Evolutionary conservation across 805 yeast species (phyloP).

Genomic region (Ogataea angusta): DNA sequence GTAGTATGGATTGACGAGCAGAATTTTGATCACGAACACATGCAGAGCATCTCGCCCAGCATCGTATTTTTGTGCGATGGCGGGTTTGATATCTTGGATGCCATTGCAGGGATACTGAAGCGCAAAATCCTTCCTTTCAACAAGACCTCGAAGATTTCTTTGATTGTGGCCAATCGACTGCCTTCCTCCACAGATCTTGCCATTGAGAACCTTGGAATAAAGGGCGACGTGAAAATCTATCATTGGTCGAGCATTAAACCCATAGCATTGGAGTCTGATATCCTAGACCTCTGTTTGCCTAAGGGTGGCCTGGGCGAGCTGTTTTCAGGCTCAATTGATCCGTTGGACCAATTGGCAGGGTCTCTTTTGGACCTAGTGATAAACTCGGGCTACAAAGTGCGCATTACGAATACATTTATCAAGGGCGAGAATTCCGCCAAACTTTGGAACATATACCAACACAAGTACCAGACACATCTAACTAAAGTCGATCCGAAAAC

Average conservation of each 20-base stretch:
- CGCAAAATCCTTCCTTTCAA: slow-evolving; percentile 18
- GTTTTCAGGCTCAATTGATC: slow-evolving; percentile 44
- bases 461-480: slow-evolving; percentile 28
- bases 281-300: slow-evolving; percentile 40
- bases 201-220: slow-evolving; percentile 26
- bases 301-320: slow-evolving; percentile 38
- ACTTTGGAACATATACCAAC: slow-evolving; percentile 43
- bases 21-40: slow-evolving; percentile 17
- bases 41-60: slow-evolving; percentile 18
- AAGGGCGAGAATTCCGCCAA: slow-evolving; percentile 57
- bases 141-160: slow-evolving; percentile 16
- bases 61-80: slow-evolving; percentile 26
- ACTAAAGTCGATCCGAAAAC: slow-evolving; percentile 33
- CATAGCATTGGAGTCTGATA: slow-evolving; percentile 35
- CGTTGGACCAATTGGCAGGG: slow-evolving; percentile 46
- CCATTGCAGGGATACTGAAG: slow-evolving; percentile 13
- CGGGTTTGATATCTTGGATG: slow-evolving; percentile 9
- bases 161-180: slow-evolving; percentile 12
- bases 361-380: slow-evolving; percentile 45
- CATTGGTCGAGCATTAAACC: slow-evolving; percentile 24
- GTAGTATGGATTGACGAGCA: slow-evolving; percentile 31
- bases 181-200: slow-evolving; percentile 16
- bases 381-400: slow-evolving; percentile 38
- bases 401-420: slow-evolving; percentile 53
- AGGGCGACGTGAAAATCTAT: slow-evolving; percentile 25